Percentiles rank a stretch among this genome's conserved stretches.
These are phyloP conservation scores for Apiospora arundinis DNA, from an alignment of 2,329 filamentous ascomycete species.

Conservation along the genomic window DNA sequence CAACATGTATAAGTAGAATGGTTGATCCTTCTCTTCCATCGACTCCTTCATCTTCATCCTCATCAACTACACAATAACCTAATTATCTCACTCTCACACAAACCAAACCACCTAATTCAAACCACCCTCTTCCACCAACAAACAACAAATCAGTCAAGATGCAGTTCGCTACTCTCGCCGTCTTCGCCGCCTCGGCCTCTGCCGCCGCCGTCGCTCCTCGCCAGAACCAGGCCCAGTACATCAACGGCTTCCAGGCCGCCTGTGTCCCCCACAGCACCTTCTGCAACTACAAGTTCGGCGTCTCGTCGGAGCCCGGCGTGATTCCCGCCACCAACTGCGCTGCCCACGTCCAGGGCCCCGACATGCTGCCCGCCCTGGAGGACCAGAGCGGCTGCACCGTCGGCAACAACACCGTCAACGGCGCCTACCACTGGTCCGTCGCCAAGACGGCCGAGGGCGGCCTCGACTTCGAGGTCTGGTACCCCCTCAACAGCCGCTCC, in stretches of 20 bases:
- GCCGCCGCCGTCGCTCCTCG: neutral
- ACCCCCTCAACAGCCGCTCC: slow-evolving; percentile 22
- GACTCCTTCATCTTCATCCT: neutral
- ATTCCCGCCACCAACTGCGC: neutral
- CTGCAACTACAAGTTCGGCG: slow-evolving; percentile 20
- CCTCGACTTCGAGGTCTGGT: slow-evolving; percentile 19
- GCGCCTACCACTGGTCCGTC: slow-evolving; percentile 10
- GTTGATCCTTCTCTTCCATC: neutral
- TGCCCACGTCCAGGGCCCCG: slow-evolving; percentile 13
- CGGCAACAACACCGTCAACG: neutral
- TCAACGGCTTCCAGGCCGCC: slow-evolving; percentile 18
- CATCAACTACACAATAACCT: neutral
- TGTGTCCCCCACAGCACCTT: slow-evolving; percentile 21
- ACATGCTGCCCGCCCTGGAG: slow-evolving; percentile 10
- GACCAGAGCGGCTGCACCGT: slow-evolving; percentile 17
- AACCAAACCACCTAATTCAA: neutral
- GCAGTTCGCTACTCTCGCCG: slow-evolving; percentile 4
- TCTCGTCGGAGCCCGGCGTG: neutral
- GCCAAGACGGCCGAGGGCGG: slow-evolving; percentile 5
- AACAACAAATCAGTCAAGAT: neutral
- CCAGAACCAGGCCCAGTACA: slow-evolving; percentile 25
- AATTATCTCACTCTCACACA: neutral
- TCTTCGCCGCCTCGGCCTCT: slow-evolving; percentile 11
- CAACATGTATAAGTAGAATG: slow-evolving; percentile 9
- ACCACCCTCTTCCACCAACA: neutral